Evolutionary conservation across 2,329 filamentous ascomycete genomes (phyloP).

Genomic region (Phyllosticta citriasiana): DNA sequence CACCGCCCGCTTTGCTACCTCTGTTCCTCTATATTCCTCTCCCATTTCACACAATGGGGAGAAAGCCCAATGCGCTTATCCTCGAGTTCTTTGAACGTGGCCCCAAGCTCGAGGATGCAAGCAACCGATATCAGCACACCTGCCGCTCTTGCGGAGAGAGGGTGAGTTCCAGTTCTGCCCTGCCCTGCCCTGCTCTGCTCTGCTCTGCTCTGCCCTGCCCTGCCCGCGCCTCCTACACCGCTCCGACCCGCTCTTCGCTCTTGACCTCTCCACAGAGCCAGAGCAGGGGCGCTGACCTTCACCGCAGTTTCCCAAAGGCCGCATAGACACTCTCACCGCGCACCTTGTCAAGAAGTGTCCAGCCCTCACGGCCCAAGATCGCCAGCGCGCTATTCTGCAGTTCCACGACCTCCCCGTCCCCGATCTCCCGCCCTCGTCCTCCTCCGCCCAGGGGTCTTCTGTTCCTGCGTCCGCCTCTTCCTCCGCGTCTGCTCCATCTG

Average conservation of each 20-base stretch:
- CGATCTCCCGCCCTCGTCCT: conserved; percentile 36
- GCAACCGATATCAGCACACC: conserved; percentile 84
- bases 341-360: conserved; percentile 84
- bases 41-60: conserved; percentile 50
- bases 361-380: conserved; percentile 62
- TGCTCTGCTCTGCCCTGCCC: not conserved
- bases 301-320: conserved; percentile 66
- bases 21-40: not conserved
- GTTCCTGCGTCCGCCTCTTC: not conserved
- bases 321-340: conserved; percentile 69
- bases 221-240: conserved; percentile 1
- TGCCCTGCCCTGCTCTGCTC: not conserved
- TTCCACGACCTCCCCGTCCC: conserved; percentile 61
- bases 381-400: conserved; percentile 63
- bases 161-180: conserved; percentile 16
- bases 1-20: not conserved
- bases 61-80: conserved; percentile 75
- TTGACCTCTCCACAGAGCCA: conserved; percentile 4
- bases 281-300: conserved; percentile 1
- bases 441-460: conserved; percentile 10
- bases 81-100: conserved; percentile 82
- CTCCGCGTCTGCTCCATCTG: not conserved
- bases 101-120: conserved; percentile 75
- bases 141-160: conserved; percentile 82
- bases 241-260: conserved; percentile 9